A percentile compares a stretch with the other conserved stretches of the same genome.
These are phyloP conservation scores for Ogataea trehaloabstinens DNA, from an alignment of 805 yeast genomes.

Conservation along the genomic window DNA sequence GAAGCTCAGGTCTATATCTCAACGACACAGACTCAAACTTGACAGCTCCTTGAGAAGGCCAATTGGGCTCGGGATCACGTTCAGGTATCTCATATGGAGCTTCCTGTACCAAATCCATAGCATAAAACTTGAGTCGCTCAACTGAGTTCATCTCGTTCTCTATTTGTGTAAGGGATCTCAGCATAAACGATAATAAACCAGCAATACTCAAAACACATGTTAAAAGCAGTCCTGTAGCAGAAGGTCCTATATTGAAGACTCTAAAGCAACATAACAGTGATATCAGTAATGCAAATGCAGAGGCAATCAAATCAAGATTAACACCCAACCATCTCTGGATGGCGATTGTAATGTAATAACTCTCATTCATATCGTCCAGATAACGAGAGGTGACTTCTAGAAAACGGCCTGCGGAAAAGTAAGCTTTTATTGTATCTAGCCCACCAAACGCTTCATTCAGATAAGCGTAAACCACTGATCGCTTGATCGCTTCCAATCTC, in stretches of 20 bases:
- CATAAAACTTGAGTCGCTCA: slow-evolving; percentile 70
- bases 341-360: slow-evolving; percentile 55
- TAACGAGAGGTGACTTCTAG: slow-evolving; percentile 41
- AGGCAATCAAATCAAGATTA: slow-evolving; percentile 48
- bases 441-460: slow-evolving; percentile 72
- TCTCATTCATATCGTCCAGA: slow-evolving; percentile 65
- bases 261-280: slow-evolving; percentile 58
- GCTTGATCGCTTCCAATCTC: slow-evolving; percentile 67
- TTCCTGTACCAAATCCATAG: slow-evolving; percentile 61
- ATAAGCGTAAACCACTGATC: slow-evolving; percentile 69
- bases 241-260: slow-evolving; percentile 54
- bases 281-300: slow-evolving; percentile 45
- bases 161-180: slow-evolving; percentile 61
- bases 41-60: slow-evolving; percentile 52
- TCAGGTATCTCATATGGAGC: slow-evolving; percentile 52
- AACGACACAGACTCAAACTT: slow-evolving; percentile 47
- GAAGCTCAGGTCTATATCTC: slow-evolving; percentile 60
- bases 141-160: slow-evolving; percentile 82
- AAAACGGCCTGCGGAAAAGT: slow-evolving; percentile 42
- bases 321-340: slow-evolving; percentile 65
- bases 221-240: slow-evolving; percentile 61
- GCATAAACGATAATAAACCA: slow-evolving; percentile 50
- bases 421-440: slow-evolving; percentile 62
- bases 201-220: slow-evolving; percentile 59
- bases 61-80: slow-evolving; percentile 40